phyloP scores from a whole-genome alignment of 208 protist species.

The Porcisia hertigi region DNA sequence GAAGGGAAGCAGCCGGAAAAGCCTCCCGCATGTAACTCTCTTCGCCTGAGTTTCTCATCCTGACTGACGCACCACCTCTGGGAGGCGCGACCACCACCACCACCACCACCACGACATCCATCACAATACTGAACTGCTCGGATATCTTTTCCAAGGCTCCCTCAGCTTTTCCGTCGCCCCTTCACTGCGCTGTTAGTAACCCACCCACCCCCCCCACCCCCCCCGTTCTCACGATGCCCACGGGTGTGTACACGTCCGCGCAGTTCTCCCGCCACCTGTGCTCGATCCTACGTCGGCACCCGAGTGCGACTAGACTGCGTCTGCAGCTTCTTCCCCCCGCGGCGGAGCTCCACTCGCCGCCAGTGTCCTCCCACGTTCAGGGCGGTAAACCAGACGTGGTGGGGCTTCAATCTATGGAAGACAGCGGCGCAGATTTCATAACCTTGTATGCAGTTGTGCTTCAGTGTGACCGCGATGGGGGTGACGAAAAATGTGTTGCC shows the following conservation, averaged over 20 bases:
- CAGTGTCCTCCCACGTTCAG: neutral
- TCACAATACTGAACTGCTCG: neutral
- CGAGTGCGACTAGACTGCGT: neutral
- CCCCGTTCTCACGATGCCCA: neutral
- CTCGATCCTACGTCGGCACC: slow-evolving; percentile 12
- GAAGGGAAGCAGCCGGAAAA: no score
- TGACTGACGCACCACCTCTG: neutral
- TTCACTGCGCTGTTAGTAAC: neutral
- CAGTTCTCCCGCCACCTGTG: slow-evolving; percentile 1
- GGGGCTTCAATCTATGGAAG: neutral
- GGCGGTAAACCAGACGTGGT: neutral
- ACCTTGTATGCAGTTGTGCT: slow-evolving; percentile 24
- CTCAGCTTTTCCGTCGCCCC: neutral
- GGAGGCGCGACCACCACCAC: neutral
- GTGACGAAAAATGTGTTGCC: neutral
- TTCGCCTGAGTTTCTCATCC: neutral
- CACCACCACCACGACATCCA: neutral
- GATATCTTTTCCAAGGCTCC: neutral
- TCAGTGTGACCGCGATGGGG: neutral
- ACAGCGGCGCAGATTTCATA: slow-evolving; percentile 1
- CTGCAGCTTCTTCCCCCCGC: slow-evolving; percentile 15
- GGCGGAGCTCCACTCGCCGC: neutral
- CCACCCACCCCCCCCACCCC: neutral
- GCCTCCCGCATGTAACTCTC: neutral
- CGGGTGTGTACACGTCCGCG: slow-evolving; percentile 11